Conservation (phyloP, 2,329 filamentous ascomycete species). For the Penicillium sp. region DNA sequence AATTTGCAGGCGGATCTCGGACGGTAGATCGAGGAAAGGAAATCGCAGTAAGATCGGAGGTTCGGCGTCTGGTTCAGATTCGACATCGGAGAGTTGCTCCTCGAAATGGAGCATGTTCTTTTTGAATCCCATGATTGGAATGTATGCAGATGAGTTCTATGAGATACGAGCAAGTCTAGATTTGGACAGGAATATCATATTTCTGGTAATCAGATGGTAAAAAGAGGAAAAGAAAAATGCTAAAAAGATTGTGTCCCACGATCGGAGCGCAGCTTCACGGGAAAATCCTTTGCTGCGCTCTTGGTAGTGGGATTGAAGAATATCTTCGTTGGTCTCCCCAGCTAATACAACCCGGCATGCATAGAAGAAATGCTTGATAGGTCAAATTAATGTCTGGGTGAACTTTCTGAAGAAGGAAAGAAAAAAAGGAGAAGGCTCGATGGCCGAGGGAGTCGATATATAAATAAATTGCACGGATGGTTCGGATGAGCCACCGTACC, state of each 20-base stretch:
- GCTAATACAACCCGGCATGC: conserved; percentile 59
- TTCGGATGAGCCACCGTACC: conserved; percentile 21
- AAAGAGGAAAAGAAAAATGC: conserved; percentile 3
- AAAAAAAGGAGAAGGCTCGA: conserved; percentile 37
- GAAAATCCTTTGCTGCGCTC: conserved; percentile 47
- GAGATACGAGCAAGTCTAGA: conserved; percentile 17
- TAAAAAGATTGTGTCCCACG: conserved; percentile 43
- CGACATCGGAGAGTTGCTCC: conserved; percentile 11
- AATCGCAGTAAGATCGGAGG: conserved; percentile 36
- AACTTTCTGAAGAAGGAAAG: conserved; percentile 55
- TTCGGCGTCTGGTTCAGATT: conserved; percentile 22
- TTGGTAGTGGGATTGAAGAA: conserved; percentile 46
- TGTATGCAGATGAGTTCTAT: conserved; percentile 20
- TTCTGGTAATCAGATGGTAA: conserved; percentile 17
- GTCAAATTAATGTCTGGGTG: conserved; percentile 59
- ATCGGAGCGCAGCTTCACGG: conserved; percentile 51
- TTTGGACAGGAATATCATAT: conserved; percentile 16
- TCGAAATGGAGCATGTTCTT: conserved; percentile 18
- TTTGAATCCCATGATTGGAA: conserved; percentile 18
- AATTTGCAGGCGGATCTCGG: conserved; percentile 53
- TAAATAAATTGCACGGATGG: conserved; percentile 26
- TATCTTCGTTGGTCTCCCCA: conserved; percentile 48
- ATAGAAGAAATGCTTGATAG: conserved; percentile 48
- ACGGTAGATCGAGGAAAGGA: conserved; percentile 53
- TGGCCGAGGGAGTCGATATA: conserved; percentile 5